phyloP scores from a whole-genome alignment of 176 grass and related monocot species.

The Triticum dicoccoides region DNA sequence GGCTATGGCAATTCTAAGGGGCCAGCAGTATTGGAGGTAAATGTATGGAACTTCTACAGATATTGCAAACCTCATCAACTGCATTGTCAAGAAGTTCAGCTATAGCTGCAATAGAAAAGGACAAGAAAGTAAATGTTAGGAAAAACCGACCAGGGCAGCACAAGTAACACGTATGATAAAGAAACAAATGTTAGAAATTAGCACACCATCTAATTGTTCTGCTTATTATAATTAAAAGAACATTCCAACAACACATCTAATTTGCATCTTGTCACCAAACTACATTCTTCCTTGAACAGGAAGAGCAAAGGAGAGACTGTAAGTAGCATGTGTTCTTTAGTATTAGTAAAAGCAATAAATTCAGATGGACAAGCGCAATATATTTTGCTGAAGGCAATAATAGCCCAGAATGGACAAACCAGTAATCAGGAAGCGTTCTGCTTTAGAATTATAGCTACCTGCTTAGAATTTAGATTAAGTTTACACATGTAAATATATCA shows the following conservation, averaged over 20 bases:
- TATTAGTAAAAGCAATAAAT: background rate
- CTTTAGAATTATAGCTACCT: background rate
- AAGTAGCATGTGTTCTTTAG: background rate
- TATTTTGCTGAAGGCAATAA: background rate
- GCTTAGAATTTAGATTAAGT: background rate
- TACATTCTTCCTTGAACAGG: background rate
- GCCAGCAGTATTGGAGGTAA: conserved; percentile 2
- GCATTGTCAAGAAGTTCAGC: conserved; percentile 98
- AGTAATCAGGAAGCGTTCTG: background rate
- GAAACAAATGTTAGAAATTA: conserved; percentile 9
- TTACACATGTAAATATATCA: background rate
- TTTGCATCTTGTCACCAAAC: background rate
- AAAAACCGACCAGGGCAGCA: background rate
- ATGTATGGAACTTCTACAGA: background rate
- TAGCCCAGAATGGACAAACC: background rate
- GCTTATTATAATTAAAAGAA: background rate
- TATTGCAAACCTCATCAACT: conserved; percentile 81
- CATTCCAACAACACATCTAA: conserved; percentile 2
- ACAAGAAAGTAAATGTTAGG: conserved; percentile 23
- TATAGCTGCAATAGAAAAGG: conserved; percentile 56
- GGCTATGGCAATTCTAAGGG: background rate
- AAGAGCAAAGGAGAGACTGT: background rate
- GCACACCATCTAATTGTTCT: background rate
- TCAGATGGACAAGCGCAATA: background rate
- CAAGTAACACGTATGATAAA: background rate